Evolutionary conservation across 768 basidiomycete genomes (phyloP), one percentile per base, ranked within the genome.

Genomic region (Tricholoma flavovirens): DNA sequence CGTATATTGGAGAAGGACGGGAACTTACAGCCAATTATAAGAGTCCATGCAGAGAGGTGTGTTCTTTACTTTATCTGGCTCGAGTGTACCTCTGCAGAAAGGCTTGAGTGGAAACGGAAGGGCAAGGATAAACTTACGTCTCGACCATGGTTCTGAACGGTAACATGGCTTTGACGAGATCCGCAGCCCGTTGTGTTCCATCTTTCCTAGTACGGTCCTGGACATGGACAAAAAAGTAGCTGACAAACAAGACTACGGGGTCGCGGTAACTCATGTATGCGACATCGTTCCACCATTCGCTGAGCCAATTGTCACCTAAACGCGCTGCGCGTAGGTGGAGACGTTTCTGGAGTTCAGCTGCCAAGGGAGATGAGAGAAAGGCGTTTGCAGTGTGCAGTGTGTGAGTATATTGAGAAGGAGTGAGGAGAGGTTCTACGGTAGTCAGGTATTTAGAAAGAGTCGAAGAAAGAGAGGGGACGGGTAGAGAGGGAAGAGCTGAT

Each of bases 221-320:
- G 45, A 85, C 68, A 69, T 98, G 95, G 8, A 94, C 81, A 69
- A 91, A 99, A 75, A 88, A 98, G 76, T 99, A 99, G 79, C 87
- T 93, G 64, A 95, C 93, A 60, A 84, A 89, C 12, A 95, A 89
- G 29, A 95, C 87, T 49, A 97, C 90, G 1, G 94, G 86, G 63
- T 96, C 95, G 49, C 91, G 81, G 66, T 90, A 91, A 5, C 75
- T 87, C 87, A 92, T 86, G 68, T 90, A 91, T 15, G 95, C 95
- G 4, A 70, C 82, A 33, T 97, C 92, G 71, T 98, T 95, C 96
- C 96, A 99, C 97, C 97, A 99, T 51, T 96, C 93, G 48, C 82
- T 80, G n/a, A 99, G 78, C 97, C 97, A 99, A 75, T 80, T 94
- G 63, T 75, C 76, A 52, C 71, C 69, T 1, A 82, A 80, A 22